Percentiles rank a stretch among this genome's conserved stretches.
Evolutionary conservation across 495 filamentous ascomycete genomes (phyloP).

Genomic region (Penicillium pulvis): DNA sequence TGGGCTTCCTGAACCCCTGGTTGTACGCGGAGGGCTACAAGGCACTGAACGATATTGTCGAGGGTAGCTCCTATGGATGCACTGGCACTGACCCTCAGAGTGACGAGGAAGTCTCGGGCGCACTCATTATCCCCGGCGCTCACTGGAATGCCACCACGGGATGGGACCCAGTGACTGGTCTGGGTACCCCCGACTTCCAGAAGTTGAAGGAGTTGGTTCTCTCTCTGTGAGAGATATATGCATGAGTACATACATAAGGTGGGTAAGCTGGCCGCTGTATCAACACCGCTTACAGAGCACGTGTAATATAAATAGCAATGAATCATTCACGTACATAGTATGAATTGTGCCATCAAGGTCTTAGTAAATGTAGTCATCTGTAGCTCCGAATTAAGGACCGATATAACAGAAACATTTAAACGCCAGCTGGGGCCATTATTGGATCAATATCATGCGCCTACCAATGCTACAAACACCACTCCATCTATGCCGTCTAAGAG

Average conservation of each 20-base stretch:
- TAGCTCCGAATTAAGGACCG: too few relatives aligned
- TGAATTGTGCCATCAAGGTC: neutral
- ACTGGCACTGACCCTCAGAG: conserved; percentile 33
- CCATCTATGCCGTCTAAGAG: too few relatives aligned
- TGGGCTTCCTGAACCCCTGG: conserved; percentile 59
- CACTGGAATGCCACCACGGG: conserved; percentile 42
- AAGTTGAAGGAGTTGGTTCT: conserved; percentile 37
- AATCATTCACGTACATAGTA: neutral
- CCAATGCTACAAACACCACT: too few relatives aligned
- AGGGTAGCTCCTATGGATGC: conserved; percentile 32
- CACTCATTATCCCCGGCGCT: conserved; percentile 31
- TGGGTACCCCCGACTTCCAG: conserved; percentile 47
- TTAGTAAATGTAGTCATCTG: too few relatives aligned
- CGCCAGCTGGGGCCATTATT: neutral
- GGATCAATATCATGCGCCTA: neutral
- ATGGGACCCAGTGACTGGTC: conserved; percentile 52
- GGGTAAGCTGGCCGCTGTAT: neutral
- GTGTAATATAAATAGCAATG: conserved; percentile 6
- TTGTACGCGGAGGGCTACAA: conserved; percentile 38
- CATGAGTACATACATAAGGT: neutral
- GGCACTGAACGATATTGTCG: conserved; percentile 37
- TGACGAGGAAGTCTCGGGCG: conserved; percentile 23
- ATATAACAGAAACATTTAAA: neutral
- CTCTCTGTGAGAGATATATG: conserved; percentile 14
- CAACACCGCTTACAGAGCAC: neutral